phyloP scores from a whole-genome alignment of 768 basidiomycete species.

The Filobasidium wieringae region DNA sequence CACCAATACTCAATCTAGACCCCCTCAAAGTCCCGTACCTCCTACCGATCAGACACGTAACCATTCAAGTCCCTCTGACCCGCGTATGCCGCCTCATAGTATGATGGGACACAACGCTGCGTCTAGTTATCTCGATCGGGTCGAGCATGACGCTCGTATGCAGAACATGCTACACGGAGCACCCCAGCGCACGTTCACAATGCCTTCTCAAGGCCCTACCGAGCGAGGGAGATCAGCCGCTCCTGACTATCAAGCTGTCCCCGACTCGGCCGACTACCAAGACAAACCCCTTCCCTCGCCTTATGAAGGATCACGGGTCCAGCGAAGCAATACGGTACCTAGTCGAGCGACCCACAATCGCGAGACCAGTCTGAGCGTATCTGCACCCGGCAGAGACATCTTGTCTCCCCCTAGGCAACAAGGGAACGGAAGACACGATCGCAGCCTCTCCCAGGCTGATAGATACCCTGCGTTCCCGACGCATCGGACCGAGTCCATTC shows the following conservation, averaged over 20 bases:
- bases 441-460: constrained; percentile 7
- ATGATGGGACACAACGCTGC: constrained; percentile 17
- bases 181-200: constrained; percentile 25
- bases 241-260: background rate
- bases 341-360: background rate
- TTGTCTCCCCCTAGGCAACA: constrained; percentile 8
- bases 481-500: constrained; percentile 7
- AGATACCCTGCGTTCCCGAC: constrained; percentile 9
- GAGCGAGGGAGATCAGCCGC: constrained; percentile 7
- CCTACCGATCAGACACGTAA: too few relatives aligned
- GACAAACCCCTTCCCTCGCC: constrained; percentile 33
- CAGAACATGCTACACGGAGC: constrained; percentile 43
- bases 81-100: background rate
- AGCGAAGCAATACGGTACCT: too few relatives aligned
- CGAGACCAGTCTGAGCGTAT: background rate
- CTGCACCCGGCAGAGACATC: background rate
- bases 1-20: too few relatives aligned
- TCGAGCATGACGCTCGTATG: constrained; percentile 79
- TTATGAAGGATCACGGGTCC: background rate
- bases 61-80: too few relatives aligned
- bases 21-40: too few relatives aligned
- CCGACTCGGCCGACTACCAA: background rate
- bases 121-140: constrained; percentile 46
- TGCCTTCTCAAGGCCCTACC: background rate
- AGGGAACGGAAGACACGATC: background rate